Evolutionary conservation across 331 rosid species (phyloP), one percentile per base, ranked within the genome.

Genomic region (Rhamnella rubrinervis): DNA sequence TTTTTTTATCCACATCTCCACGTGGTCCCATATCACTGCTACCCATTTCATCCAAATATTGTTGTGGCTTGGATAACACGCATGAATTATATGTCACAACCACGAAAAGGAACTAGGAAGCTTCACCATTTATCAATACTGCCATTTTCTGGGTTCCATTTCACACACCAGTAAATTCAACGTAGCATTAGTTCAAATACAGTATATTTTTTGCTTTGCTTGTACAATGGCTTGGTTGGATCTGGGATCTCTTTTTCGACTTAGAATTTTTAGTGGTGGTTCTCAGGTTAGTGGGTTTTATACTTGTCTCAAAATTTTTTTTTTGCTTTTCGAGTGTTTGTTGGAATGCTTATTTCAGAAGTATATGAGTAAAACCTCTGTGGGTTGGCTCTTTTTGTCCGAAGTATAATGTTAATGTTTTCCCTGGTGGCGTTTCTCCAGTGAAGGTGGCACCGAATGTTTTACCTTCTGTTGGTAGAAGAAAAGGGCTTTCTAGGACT

Each of bases 211-310:
- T 65, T 67, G 20, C 20, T 61, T 56, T 71, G 67, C 77, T 71
- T 51, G 58, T 58, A 58, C 55, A 46, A 82, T 91, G 97, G 78
- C 91, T 37, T 80, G 88, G 89, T 81, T 79, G 88, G 81, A 83
- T 81, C 69, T 82, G 49, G 84, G 91, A 76, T 69, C 82, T 65
- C 64, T 78, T 67, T 82, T 77, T 74, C 58, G 80, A 63, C 82
- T 84, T 69, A 71, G 52, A 44, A 60, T 60, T 71, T 47, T 81
- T 28, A 71, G 80, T 13, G 78, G 80, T 37, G 62, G 64, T 28
- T 77, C 82, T 71, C 86, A 80, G 89, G 92, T 86, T 65, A 76
- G 82, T 77, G 77, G 59, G 51, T 20, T 8, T 51, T 52, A 35
- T 28, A 60, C 18, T 17, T 65, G 9, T 31, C 35, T 31, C 35